phyloP scores from a whole-genome alignment of 805 yeast genomes.

The Ogataea saltuana region DNA sequence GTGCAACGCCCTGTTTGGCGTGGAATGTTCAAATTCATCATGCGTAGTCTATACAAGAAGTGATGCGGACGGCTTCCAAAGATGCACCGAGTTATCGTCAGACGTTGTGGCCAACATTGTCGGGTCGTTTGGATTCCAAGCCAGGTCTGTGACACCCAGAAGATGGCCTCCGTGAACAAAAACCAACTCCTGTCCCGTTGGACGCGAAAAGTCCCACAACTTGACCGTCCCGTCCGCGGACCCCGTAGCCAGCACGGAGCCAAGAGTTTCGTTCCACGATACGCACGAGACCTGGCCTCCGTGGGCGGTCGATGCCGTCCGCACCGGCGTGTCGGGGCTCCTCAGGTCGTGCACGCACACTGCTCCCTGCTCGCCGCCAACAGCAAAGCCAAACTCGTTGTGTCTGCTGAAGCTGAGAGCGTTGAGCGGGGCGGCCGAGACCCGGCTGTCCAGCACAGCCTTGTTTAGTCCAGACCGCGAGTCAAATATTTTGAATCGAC shows the following conservation, averaged over 20 bases:
- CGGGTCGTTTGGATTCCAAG: conserved; percentile 76
- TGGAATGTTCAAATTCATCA: not conserved
- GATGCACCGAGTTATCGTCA: conserved; percentile 83
- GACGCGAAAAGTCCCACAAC: conserved; percentile 53
- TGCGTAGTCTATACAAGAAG: conserved; percentile 13
- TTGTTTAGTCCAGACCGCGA: conserved; percentile 37
- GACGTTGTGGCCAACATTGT: conserved; percentile 76
- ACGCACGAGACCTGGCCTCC: conserved; percentile 59
- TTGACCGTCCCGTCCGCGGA: conserved; percentile 65
- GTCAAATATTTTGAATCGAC: conserved; percentile 53
- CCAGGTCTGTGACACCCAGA: conserved; percentile 80
- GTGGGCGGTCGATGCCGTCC: conserved; percentile 39
- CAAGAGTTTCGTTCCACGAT: conserved; percentile 68
- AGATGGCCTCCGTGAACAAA: conserved; percentile 86
- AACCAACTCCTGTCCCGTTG: conserved; percentile 32
- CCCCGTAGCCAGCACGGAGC: conserved; percentile 61
- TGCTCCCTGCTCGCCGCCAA: conserved; percentile 64
- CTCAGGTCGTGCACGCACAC: conserved; percentile 70
- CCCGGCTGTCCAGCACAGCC: conserved; percentile 6
- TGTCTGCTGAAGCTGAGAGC: conserved; percentile 59
- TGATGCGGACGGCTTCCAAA: conserved; percentile 66
- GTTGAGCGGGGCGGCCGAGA: conserved; percentile 42
- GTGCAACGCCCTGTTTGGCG: too few species aligned
- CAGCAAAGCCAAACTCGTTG: conserved; percentile 57
- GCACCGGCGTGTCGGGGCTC: conserved; percentile 34